Percentiles rank a stretch among this genome's conserved stretches.
phyloP scores from a whole-genome alignment of 176 grass and related monocot species.

The Oropetium thomaeum region DNA sequence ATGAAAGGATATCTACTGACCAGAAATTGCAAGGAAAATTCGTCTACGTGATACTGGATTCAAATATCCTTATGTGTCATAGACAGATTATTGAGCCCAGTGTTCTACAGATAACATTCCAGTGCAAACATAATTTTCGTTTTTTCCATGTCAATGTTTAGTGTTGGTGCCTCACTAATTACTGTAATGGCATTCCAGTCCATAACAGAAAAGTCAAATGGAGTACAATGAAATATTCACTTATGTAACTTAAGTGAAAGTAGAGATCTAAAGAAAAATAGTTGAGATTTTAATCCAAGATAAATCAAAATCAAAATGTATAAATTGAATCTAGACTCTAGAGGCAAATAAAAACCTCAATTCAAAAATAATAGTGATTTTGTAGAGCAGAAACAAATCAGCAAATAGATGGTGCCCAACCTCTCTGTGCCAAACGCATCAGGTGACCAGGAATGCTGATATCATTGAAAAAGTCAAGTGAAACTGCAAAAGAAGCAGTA shows the following conservation, averaged over 20 bases:
- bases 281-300: conserved; percentile 14
- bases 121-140: background rate
- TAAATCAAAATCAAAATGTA: conserved; percentile 11
- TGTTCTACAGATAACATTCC: background rate
- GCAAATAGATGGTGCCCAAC: conserved; percentile 34
- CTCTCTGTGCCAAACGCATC: conserved; percentile 45
- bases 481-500: conserved; percentile 57
- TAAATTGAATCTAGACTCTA: background rate
- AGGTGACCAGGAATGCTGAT: conserved; percentile 61
- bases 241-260: background rate
- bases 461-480: conserved; percentile 93
- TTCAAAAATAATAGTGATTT: background rate
- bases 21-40: background rate
- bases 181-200: background rate
- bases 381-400: conserved; percentile 2
- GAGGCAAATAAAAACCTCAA: background rate
- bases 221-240: background rate
- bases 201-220: background rate
- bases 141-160: background rate
- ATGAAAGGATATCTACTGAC: background rate
- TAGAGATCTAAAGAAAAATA: background rate
- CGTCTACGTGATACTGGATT: no score
- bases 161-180: background rate
- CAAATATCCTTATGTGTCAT: no score
- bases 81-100: background rate